Evolutionary conservation across 495 filamentous ascomycete species (phyloP), one percentile per base, ranked within the genome.

Genomic region (Clohesyomyces aquaticus): DNA sequence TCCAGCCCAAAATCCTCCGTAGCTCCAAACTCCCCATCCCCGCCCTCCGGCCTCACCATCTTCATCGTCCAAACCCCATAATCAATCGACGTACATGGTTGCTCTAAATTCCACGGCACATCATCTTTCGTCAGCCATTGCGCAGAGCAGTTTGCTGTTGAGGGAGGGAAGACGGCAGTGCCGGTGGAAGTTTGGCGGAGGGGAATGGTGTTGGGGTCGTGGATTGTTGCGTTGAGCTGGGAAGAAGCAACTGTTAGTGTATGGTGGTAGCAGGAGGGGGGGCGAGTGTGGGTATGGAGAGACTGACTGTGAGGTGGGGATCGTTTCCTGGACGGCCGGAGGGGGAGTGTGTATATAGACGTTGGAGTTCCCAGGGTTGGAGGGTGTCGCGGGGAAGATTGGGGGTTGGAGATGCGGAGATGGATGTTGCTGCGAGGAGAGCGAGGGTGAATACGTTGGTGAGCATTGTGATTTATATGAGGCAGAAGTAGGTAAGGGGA

Each of bases 281-380:
- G 32, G 32, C 14, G 32, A 6, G 32, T 14, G 14, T 14, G 32
- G 32, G 6, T 6, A 38, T 6, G 6, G 6, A 14, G 32, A 6
- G 14, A 38, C 32, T 38, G 6, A 14, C 32, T 11, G 38, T 43
- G 4, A 10, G 14, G 53, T 56, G 41, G 2, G 53, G 53, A 18
- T 42, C 32, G 32, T 56, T 56, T 2, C 53, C 53, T 16, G 53
- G 53, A 26, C 53, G 53, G 28, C 53, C 53, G 18, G 53, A 56
- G 12, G 53, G 53, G n/a, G 53, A 56, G 38, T 56, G 53, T 4
- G 53, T 56, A n/a, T 54, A 54, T 3, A 54, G 50, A 1, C 29
- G 14, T 3, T 4, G 18, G 26, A 54, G 21, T 21, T 54, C 50
- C 50, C 50, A 54, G 2, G 50, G 50, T n/a, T 54, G 50, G 6